Evolutionary conservation across 1,284 basidiomycete species (phyloP).

Genomic region (Ustilago shanxiensis): DNA sequence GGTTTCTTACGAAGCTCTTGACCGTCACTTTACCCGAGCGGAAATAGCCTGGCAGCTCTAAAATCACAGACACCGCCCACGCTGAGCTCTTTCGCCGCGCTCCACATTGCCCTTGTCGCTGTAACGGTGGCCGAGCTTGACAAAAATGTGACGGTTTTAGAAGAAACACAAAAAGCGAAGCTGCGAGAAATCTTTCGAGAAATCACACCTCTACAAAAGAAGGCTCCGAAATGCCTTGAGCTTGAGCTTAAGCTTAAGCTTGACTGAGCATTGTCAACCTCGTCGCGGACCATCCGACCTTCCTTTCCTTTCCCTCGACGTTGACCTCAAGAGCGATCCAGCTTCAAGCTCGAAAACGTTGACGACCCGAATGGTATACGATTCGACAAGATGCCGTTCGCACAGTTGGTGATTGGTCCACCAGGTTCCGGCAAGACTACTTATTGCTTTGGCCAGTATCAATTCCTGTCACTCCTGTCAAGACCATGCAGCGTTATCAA

Average conservation of each 20-base stretch:
- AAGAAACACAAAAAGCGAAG: constrained; percentile 8
- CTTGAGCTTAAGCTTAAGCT: neutral
- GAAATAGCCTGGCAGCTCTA: constrained; percentile 21
- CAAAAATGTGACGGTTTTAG: neutral
- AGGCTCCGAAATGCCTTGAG: constrained; percentile 5
- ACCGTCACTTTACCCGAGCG: neutral
- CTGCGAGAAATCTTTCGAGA: constrained; percentile 13
- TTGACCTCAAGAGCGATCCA: neutral
- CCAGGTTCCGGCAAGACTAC: constrained; percentile 68
- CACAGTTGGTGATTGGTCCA: constrained; percentile 61
- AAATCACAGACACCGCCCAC: constrained; percentile 31
- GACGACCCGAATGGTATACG: neutral
- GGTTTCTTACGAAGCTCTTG: neutral
- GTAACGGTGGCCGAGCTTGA: constrained; percentile 6
- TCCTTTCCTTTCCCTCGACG: constrained; percentile 1
- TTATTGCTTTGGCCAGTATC: constrained; percentile 58
- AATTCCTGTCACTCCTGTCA: constrained; percentile 85
- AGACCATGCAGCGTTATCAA: constrained; percentile 92
- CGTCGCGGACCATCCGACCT: neutral
- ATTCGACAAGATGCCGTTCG: constrained; percentile 49
- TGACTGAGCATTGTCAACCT: neutral
- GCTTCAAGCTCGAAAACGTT: neutral
- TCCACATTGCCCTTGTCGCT: no score
- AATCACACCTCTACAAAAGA: constrained; percentile 4
- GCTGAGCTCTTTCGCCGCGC: constrained; percentile 9